A percentile compares a stretch with the other conserved stretches of the same genome.
Evolutionary conservation across 2,329 filamentous ascomycete genomes (phyloP).

Genomic region (Periconia sp.): DNA sequence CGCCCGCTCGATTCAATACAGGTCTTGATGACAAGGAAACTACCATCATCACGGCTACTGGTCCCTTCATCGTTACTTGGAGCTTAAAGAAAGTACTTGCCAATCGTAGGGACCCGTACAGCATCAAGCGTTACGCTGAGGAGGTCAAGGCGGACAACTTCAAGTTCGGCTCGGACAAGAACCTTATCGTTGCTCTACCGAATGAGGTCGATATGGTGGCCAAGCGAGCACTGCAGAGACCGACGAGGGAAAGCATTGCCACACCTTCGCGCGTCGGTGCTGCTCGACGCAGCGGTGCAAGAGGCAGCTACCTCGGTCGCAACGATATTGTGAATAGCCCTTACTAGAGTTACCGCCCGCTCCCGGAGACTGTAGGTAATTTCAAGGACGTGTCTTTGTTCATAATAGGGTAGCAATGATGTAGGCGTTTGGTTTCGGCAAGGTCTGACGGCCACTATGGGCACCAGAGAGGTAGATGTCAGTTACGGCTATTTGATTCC

Average conservation of each 20-base stretch:
- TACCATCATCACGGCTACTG: constrained; percentile 94
- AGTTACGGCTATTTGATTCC: no score
- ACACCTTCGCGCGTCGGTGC: constrained; percentile 57
- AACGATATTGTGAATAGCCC: constrained; percentile 84
- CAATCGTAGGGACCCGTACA: constrained; percentile 85
- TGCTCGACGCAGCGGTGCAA: constrained; percentile 42
- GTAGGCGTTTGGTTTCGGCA: no score
- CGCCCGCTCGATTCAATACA: constrained; percentile 91
- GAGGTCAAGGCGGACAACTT: constrained; percentile 99
- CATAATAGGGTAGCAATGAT: no score
- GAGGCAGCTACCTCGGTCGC: constrained; percentile 74
- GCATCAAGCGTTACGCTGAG: constrained; percentile 94
- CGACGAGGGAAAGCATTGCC: constrained; percentile 92
- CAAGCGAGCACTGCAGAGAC: constrained; percentile 81
- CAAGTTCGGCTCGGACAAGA: constrained; percentile 96
- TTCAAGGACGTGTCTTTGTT: no score
- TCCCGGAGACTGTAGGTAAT: no score
- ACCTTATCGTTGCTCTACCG: constrained; percentile 93
- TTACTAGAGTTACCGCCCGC: constrained; percentile 55
- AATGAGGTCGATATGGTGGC: constrained; percentile 99
- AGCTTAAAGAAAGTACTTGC: constrained; percentile 86
- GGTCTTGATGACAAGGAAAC: constrained; percentile 82
- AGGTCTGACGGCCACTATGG: no score
- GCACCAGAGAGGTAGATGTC: no score
- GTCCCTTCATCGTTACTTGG: constrained; percentile 97